Evolutionary conservation across 2,329 filamentous ascomycete species (phyloP).

Genomic region (Calonectria ilicicola): DNA sequence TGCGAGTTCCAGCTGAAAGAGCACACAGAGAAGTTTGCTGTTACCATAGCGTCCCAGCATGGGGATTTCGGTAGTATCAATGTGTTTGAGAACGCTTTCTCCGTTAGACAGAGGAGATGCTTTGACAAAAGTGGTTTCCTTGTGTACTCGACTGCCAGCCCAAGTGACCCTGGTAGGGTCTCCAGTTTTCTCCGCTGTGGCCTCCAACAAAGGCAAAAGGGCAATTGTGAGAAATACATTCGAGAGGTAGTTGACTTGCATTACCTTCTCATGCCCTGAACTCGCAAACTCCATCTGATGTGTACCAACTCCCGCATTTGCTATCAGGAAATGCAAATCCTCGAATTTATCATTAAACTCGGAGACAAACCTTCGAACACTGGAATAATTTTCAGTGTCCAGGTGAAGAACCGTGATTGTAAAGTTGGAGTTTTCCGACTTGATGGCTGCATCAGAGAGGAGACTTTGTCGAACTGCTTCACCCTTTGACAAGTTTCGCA

Average conservation of each 20-base stretch:
- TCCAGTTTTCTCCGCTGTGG: slow-evolving; percentile 12
- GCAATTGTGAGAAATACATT: slow-evolving; percentile 37
- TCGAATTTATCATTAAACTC: not conserved
- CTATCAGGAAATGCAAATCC: slow-evolving; percentile 24
- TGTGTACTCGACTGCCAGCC: slow-evolving; percentile 32
- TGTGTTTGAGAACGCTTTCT: slow-evolving; percentile 3
- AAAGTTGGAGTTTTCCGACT: slow-evolving; percentile 16
- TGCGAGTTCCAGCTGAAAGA: slow-evolving; percentile 33
- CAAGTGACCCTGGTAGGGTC: slow-evolving; percentile 27
- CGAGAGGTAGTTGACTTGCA: slow-evolving; percentile 45
- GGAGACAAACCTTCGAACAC: slow-evolving; percentile 10
- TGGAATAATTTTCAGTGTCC: slow-evolving; percentile 28
- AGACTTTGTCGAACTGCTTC: slow-evolving; percentile 35
- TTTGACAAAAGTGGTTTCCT: slow-evolving; percentile 15
- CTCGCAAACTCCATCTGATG: not conserved
- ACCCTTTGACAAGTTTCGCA: slow-evolving; percentile 48
- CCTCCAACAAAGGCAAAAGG: slow-evolving; percentile 34
- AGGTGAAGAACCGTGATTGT: slow-evolving; percentile 29
- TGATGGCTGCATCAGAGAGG: slow-evolving; percentile 15
- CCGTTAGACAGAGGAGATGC: not conserved
- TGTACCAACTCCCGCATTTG: slow-evolving; percentile 33
- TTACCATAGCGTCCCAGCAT: slow-evolving; percentile 15
- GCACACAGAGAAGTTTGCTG: slow-evolving; percentile 27
- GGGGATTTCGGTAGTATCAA: slow-evolving; percentile 3
- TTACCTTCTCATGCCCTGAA: slow-evolving; percentile 38